Percentiles rank a stretch among this genome's conserved stretches.
Evolutionary conservation across 163 green algal species (phyloP).

Genomic region (Scenedesmus sp.): DNA sequence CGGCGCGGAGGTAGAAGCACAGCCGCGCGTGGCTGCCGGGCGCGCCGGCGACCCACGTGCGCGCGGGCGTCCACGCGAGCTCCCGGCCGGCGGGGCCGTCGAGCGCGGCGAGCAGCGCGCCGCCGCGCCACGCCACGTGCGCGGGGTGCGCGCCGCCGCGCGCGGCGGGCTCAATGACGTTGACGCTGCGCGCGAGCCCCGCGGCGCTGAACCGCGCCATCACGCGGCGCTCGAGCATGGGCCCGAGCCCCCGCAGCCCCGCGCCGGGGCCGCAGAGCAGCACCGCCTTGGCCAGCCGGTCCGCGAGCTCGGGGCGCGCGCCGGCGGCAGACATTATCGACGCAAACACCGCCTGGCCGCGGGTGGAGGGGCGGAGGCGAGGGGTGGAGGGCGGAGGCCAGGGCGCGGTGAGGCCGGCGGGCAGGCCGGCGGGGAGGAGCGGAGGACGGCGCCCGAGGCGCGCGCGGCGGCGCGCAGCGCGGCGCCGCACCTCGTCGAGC

Average conservation of each 20-base stretch:
- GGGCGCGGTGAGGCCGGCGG: background rate
- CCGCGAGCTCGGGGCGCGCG: conserved; percentile 2
- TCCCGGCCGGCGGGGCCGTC: conserved; percentile 18
- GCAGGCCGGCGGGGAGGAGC: background rate
- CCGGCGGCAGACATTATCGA: conserved; percentile 16
- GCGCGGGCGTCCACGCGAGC: conserved; percentile 23
- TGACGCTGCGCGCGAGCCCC: background rate
- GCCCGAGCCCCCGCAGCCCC: conserved; percentile 8
- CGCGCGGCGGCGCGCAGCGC: background rate
- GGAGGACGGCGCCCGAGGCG: background rate
- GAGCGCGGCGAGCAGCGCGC: conserved; percentile 29
- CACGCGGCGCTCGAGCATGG: conserved; percentile 36
- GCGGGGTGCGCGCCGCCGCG: conserved; percentile 1
- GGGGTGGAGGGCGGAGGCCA: background rate
- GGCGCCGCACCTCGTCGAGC: conserved; percentile 4
- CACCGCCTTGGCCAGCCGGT: conserved; percentile 21
- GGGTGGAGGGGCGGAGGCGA: background rate
- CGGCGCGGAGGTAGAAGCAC: conserved; percentile 22
- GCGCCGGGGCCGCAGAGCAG: conserved; percentile 22
- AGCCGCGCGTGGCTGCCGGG: conserved; percentile 26
- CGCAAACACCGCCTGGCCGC: conserved; percentile 23
- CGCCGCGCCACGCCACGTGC: conserved; percentile 27
- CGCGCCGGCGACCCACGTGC: background rate
- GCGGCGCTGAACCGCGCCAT: conserved; percentile 6
- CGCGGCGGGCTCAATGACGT: background rate